These are phyloP conservation scores for Ramularia collo-cygni DNA, from an alignment of 2,329 filamentous ascomycete species.

Conservation along the genomic window DNA sequence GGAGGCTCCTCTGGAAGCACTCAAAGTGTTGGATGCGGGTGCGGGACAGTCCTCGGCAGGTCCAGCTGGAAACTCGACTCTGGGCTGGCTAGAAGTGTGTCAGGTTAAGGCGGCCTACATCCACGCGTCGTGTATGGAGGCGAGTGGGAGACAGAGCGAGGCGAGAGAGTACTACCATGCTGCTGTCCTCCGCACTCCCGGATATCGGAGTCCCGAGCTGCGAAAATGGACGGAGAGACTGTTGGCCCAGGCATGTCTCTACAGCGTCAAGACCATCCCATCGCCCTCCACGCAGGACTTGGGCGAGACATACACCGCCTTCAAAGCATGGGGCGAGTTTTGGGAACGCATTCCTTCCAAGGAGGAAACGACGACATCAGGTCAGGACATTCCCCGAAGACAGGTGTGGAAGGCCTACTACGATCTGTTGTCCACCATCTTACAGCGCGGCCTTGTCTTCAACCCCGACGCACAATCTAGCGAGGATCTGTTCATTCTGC, in stretches of 20 bases:
- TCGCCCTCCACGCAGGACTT: conserved; percentile 16
- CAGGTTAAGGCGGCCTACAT: conserved; percentile 31
- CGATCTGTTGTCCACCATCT: conserved; percentile 64
- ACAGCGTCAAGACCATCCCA: conserved; percentile 19
- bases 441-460: conserved; percentile 60
- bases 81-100: conserved; percentile 75
- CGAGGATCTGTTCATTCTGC: conserved; percentile 33
- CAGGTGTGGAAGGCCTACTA: conserved; percentile 85
- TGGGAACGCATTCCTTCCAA: conserved; percentile 41
- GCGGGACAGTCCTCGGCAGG: background rate
- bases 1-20: conserved; percentile 51
- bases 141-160: conserved; percentile 18
- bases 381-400: conserved; percentile 43
- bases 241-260: conserved; percentile 26
- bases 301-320: conserved; percentile 31
- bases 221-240: conserved; percentile 29
- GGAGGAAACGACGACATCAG: conserved; percentile 29
- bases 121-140: conserved; percentile 23
- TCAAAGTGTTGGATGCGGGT: conserved; percentile 40
- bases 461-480: conserved; percentile 24
- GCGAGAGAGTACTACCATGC: conserved; percentile 18
- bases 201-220: conserved; percentile 25
- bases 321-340: conserved; percentile 61
- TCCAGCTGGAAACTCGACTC: conserved; percentile 8
- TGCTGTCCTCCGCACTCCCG: conserved; percentile 19